Conservation (phyloP, 2,329 filamentous ascomycete genomes). For the Thelonectria discophora region DNA sequence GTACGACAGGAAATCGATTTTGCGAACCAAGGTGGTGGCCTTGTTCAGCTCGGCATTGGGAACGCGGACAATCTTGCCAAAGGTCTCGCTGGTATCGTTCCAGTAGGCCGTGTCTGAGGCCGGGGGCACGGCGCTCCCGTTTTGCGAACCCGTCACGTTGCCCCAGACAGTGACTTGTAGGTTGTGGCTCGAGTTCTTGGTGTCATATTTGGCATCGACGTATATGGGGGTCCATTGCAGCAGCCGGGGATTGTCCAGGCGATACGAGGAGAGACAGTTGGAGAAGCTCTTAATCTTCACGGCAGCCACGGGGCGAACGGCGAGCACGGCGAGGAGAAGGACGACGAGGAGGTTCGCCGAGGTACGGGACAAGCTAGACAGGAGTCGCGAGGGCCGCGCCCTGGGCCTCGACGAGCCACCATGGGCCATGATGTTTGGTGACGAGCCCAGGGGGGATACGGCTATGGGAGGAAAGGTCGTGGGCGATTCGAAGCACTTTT, state of each 20-base stretch:
- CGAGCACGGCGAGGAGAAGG: slow-evolving; percentile 49
- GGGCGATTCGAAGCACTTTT: slow-evolving; percentile 32
- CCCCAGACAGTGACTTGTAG: slow-evolving; percentile 86
- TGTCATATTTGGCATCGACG: slow-evolving; percentile 79
- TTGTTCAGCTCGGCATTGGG: slow-evolving; percentile 62
- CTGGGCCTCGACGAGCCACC: slow-evolving; percentile 16
- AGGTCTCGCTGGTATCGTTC: slow-evolving; percentile 65
- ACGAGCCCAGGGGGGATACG: slow-evolving; percentile 20
- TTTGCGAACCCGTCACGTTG: slow-evolving; percentile 82
- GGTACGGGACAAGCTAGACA: slow-evolving; percentile 28
- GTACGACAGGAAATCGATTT: slow-evolving; percentile 80
- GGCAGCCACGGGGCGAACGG: slow-evolving; percentile 60
- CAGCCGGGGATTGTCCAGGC: slow-evolving; percentile 62
- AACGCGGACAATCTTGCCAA: slow-evolving; percentile 80
- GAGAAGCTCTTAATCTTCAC: slow-evolving; percentile 75
- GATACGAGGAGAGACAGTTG: slow-evolving; percentile 80
- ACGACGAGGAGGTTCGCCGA: slow-evolving; percentile 45
- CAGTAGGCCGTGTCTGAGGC: slow-evolving; percentile 65
- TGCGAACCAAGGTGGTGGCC: slow-evolving; percentile 77
- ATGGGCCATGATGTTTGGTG: slow-evolving; percentile 31
- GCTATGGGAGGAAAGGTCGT: slow-evolving; percentile 29
- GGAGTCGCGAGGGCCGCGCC: slow-evolving; percentile 30
- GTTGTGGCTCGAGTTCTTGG: slow-evolving; percentile 65
- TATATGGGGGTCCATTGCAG: slow-evolving; percentile 84
- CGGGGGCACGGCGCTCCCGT: slow-evolving; percentile 65